phyloP scores from a whole-genome alignment of 768 basidiomycete genomes.

The Coprinellus aureogranulatus region DNA sequence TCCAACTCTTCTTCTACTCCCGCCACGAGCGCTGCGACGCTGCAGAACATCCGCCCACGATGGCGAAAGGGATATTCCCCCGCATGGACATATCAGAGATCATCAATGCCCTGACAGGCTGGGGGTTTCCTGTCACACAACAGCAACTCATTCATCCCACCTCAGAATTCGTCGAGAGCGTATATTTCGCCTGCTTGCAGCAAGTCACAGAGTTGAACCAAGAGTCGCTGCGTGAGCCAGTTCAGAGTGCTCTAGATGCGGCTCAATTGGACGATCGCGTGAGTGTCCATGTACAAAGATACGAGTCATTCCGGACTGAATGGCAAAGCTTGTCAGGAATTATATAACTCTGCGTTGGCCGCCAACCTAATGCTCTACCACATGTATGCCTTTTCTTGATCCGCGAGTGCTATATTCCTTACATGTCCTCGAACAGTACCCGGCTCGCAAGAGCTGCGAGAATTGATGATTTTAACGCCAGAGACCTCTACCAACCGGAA shows the following conservation, averaged over 20 bases:
- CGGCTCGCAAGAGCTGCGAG: conserved; percentile 73
- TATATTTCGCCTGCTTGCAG: conserved; percentile 70
- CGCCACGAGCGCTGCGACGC: too few species aligned
- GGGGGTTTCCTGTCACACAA: conserved; percentile 64
- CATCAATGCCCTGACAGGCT: conserved; percentile 59
- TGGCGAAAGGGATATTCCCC: conserved; percentile 59
- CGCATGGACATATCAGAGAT: conserved; percentile 65
- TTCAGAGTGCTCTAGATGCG: conserved; percentile 50
- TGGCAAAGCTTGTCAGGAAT: conserved; percentile 46
- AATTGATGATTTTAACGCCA: conserved; percentile 73
- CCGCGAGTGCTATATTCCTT: neutral
- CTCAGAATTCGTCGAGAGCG: conserved; percentile 65
- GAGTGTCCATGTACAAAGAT: conserved; percentile 10
- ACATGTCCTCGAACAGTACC: conserved; percentile 35
- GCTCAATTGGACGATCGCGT: conserved; percentile 59
- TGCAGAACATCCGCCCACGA: conserved; percentile 14
- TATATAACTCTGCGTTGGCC: conserved; percentile 57
- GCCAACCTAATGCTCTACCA: conserved; percentile 57
- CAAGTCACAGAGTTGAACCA: conserved; percentile 65
- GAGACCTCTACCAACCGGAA: conserved; percentile 73
- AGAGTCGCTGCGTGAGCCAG: conserved; percentile 57
- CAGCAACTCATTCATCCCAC: conserved; percentile 69
- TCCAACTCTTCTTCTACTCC: too few species aligned
- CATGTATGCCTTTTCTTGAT: neutral
- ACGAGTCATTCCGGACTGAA: neutral